Percentiles rank a stretch among this genome's conserved stretches.
These are phyloP conservation scores for Fistulifera pelliculosa DNA, from an alignment of 108 stramenopile genomes.

Conservation along the genomic window DNA sequence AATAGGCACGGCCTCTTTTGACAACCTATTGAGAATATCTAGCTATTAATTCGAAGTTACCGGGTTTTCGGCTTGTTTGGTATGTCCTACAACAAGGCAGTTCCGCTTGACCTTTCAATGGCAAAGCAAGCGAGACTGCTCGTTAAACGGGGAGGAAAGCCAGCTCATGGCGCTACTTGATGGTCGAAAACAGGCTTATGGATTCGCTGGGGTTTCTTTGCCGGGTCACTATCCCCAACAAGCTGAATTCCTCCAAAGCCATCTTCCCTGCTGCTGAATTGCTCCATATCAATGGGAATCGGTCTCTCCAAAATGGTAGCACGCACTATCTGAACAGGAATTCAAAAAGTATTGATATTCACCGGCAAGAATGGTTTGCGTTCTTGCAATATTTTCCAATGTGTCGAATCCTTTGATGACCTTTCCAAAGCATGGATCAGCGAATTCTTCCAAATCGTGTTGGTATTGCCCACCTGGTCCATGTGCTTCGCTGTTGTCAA, in stretches of 20 bases:
- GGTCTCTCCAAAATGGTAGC: constrained; percentile 23
- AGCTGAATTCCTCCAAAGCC: too few species aligned
- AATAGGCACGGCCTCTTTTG: too few species aligned
- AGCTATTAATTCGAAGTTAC: too few species aligned
- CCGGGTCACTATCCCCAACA: too few species aligned
- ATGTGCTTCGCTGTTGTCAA: constrained; percentile 74
- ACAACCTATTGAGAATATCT: too few species aligned
- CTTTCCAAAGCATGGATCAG: constrained; percentile 83
- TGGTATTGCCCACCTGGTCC: constrained; percentile 81
- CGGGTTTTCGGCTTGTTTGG: too few species aligned
- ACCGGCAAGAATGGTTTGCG: constrained; percentile 9
- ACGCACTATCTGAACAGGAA: constrained; percentile 23
- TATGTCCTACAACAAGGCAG: too few species aligned
- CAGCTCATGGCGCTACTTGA: not conserved
- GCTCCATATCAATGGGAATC: too few species aligned
- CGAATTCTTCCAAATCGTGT: constrained; percentile 67
- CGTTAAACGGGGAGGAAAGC: too few species aligned
- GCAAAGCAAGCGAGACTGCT: too few species aligned
- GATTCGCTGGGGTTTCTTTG: not conserved
- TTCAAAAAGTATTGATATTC: constrained; percentile 18
- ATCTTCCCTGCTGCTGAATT: too few species aligned
- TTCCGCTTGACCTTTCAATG: too few species aligned
- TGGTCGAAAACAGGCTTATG: constrained; percentile 1
- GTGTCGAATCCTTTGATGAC: constrained; percentile 41
- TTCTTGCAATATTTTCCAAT: constrained; percentile 13